Conservation (phyloP, 331 rosid genomes). For the Pyrus hybrid region DNA sequence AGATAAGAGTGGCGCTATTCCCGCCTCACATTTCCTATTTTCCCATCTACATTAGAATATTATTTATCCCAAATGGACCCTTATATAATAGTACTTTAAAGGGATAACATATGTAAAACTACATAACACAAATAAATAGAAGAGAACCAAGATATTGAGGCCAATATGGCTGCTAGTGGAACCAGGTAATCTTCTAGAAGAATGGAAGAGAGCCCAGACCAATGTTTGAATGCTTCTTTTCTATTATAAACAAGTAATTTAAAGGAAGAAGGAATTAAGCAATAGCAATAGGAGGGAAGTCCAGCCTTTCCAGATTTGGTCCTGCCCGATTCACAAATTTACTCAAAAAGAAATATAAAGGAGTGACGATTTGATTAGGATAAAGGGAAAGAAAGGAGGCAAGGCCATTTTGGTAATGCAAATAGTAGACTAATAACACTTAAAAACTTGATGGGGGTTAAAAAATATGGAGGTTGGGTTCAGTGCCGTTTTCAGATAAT, state of each 20-base stretch:
- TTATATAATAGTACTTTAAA: background rate
- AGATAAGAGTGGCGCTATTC: background rate
- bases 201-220: background rate
- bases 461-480: background rate
- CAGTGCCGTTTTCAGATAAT: background rate
- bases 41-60: background rate
- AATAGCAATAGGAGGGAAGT: background rate
- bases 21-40: background rate
- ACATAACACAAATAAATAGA: too few relatives aligned
- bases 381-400: background rate
- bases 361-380: too few relatives aligned
- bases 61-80: background rate
- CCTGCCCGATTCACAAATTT: background rate
- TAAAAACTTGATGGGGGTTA: background rate
- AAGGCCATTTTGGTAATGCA: background rate
- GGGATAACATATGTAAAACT: background rate
- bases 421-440: background rate
- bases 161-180: background rate
- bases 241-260: background rate
- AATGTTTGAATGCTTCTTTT: background rate
- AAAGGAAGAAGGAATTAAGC: background rate
- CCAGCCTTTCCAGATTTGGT: background rate
- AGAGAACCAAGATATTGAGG: background rate
- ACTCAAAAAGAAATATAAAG: too few relatives aligned
- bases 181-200: background rate